A percentile compares a stretch with the other conserved stretches of the same genome.
These are phyloP conservation scores for Podospora pseudopauciseta DNA, from an alignment of 495 filamentous ascomycete genomes.

Conservation along the genomic window DNA sequence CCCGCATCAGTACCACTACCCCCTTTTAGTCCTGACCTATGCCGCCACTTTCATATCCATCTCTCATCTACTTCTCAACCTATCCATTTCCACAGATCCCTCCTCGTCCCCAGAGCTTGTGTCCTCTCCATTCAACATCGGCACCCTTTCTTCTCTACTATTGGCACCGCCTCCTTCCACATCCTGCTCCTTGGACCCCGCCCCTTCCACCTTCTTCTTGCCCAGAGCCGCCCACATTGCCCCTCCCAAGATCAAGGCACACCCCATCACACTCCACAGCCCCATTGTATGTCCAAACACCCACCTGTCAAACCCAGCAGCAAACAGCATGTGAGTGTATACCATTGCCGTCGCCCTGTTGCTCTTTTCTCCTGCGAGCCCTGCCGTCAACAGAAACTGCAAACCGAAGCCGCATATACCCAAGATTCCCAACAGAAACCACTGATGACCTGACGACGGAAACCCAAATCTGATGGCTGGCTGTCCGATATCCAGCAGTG, in stretches of 20 bases:
- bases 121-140: slow-evolving; percentile 20
- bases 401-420: slow-evolving; percentile 76
- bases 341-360: slow-evolving; percentile 82
- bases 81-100: slow-evolving; percentile 7
- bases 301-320: slow-evolving; percentile 73
- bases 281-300: slow-evolving; percentile 72
- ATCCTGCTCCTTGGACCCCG: slow-evolving; percentile 12
- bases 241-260: slow-evolving; percentile 72
- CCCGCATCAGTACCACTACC: background rate
- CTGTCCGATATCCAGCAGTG: slow-evolving; percentile 44
- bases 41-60: background rate
- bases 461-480: slow-evolving; percentile 58
- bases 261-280: slow-evolving; percentile 64
- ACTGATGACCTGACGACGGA: slow-evolving; percentile 60
- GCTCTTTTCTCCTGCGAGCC: slow-evolving; percentile 62
- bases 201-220: slow-evolving; percentile 33
- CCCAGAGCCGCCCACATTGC: slow-evolving; percentile 73
- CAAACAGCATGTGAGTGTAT: slow-evolving; percentile 91
- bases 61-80: background rate
- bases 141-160: slow-evolving; percentile 22
- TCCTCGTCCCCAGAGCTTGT: slow-evolving; percentile 2
- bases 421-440: slow-evolving; percentile 65
- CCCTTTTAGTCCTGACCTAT: background rate
- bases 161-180: slow-evolving; percentile 13
- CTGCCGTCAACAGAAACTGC: slow-evolving; percentile 84